These are phyloP conservation scores for Ophiostoma sp. DNA, from an alignment of 2,329 filamentous ascomycete species.

Conservation along the genomic window DNA sequence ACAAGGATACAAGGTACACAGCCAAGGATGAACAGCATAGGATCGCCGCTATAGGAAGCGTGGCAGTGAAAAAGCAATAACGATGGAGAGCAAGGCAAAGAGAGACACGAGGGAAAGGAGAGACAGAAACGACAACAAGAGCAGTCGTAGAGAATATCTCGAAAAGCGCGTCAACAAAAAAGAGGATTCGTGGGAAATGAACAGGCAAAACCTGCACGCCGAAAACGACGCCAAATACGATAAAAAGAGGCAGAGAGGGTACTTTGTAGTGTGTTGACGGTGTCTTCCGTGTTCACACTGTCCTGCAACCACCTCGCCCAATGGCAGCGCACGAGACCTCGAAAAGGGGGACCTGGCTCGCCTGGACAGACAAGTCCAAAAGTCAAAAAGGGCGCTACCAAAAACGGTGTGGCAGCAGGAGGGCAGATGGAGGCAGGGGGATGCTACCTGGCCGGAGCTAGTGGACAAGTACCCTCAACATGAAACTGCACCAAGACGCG, in stretches of 20 bases:
- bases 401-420: background rate
- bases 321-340: background rate
- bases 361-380: background rate
- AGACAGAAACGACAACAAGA: background rate
- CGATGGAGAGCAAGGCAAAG: background rate
- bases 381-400: background rate
- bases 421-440: background rate
- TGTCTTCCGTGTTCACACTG: background rate
- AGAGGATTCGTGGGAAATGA: constrained; percentile 9
- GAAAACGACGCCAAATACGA: background rate
- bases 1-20: background rate
- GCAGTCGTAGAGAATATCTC: background rate
- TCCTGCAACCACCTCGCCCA: background rate
- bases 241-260: background rate
- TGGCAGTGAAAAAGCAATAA: constrained; percentile 9
- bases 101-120: background rate
- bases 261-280: background rate
- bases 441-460: constrained; percentile 7
- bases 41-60: constrained; percentile 10
- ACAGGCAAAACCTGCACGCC: background rate
- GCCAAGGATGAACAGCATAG: background rate
- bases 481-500: constrained; percentile 18
- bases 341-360: background rate
- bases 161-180: background rate
- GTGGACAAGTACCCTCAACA: constrained; percentile 10